phyloP scores from a whole-genome alignment of 1,284 basidiomycete species.

The Flammula alnicola region DNA sequence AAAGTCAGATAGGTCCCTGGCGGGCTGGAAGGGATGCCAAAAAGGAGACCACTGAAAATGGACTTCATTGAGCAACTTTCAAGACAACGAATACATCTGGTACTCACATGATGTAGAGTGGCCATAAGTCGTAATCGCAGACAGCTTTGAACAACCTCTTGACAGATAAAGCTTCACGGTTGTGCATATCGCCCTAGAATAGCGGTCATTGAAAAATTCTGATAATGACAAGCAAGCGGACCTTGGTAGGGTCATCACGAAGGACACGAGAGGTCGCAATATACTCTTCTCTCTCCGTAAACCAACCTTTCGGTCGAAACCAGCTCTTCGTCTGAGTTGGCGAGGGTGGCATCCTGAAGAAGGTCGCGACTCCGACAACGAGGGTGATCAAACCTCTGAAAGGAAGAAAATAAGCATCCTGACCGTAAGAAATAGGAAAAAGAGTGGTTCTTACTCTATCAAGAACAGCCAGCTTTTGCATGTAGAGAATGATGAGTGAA shows the following conservation, averaged over 20 bases:
- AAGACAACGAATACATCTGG: neutral
- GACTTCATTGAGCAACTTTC: neutral
- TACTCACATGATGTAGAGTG: conserved; percentile 61
- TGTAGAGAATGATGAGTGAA: neutral
- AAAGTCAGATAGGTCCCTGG: conserved; percentile 65
- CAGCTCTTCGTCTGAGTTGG: conserved; percentile 71
- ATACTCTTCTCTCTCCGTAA: conserved; percentile 57
- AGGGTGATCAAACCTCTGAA: conserved; percentile 55
- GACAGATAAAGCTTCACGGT: conserved; percentile 68
- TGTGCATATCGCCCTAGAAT: conserved; percentile 71
- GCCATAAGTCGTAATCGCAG: conserved; percentile 73
- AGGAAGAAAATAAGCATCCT: neutral
- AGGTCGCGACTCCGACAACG: conserved; percentile 61
- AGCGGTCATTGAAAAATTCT: neutral
- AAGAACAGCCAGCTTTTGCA: conserved; percentile 46
- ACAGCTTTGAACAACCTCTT: conserved; percentile 59
- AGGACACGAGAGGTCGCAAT: conserved; percentile 66
- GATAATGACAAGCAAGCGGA: conserved; percentile 15
- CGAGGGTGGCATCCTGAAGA: conserved; percentile 71
- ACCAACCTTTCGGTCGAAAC: conserved; percentile 76
- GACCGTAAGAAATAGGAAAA: neutral
- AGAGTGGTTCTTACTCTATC: conserved; percentile 42
- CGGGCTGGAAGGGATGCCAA: conserved; percentile 53
- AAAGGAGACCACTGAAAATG: conserved; percentile 43
- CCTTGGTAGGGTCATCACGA: conserved; percentile 74